Conservation (phyloP, 1,284 basidiomycete species). For the Bondarzewia mesenterica region DNA sequence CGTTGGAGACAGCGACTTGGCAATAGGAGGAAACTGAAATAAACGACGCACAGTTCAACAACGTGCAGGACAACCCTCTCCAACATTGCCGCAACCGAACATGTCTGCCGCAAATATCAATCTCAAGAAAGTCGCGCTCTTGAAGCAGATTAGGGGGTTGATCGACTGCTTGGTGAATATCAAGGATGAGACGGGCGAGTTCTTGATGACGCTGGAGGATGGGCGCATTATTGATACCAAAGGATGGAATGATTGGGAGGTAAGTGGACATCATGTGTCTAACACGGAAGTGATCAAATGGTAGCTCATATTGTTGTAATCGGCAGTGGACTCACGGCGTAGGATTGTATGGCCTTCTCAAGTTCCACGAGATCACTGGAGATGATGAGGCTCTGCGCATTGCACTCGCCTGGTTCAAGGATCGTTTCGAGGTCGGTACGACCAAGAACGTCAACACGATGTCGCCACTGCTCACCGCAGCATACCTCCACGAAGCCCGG, state of each 20-base stretch:
- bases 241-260: conserved; percentile 61
- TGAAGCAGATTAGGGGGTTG: conserved; percentile 34
- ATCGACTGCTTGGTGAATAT: conserved; percentile 54
- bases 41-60: background rate
- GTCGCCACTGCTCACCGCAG: conserved; percentile 52
- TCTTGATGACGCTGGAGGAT: conserved; percentile 44
- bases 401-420: conserved; percentile 46
- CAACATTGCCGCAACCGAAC: background rate
- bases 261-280: conserved; percentile 12
- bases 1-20: too few species aligned
- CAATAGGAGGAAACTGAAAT: too few species aligned
- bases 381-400: conserved; percentile 38
- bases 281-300: background rate
- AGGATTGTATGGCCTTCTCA: conserved; percentile 37
- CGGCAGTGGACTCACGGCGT: conserved; percentile 53
- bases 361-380: conserved; percentile 37
- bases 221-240: conserved; percentile 60
- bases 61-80: background rate
- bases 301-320: background rate
- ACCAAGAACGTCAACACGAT: conserved; percentile 68
- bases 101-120: conserved; percentile 27
- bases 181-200: conserved; percentile 50
- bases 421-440: conserved; percentile 46
- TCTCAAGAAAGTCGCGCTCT: conserved; percentile 23
- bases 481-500: conserved; percentile 39